Conservation (phyloP, 306 rosid genomes). For the Trichosanthes cucumerina region DNA sequence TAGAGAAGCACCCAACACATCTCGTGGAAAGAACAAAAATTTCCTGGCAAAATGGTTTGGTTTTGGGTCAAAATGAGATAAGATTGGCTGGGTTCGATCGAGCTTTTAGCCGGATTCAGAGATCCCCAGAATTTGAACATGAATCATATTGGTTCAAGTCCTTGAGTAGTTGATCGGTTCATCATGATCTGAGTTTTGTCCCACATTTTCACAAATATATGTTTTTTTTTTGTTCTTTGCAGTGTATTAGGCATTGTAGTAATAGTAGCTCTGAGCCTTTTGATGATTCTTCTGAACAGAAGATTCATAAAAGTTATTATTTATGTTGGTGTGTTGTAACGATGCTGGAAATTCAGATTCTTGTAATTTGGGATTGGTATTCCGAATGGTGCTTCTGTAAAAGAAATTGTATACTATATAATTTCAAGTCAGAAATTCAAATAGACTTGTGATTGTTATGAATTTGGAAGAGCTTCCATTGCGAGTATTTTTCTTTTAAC, state of each 20-base stretch:
- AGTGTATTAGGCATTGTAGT: not conserved
- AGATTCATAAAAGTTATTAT: not conserved
- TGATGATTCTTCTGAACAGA: not conserved
- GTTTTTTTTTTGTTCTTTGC: not conserved
- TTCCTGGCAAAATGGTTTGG: slow-evolving; percentile 78
- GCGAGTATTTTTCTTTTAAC: too few species aligned
- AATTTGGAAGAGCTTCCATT: too few species aligned
- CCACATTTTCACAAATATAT: not conserved
- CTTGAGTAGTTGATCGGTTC: not conserved
- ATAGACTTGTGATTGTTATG: too few species aligned
- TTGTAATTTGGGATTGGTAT: not conserved
- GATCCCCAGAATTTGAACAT: slow-evolving; percentile 11
- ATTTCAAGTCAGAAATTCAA: not conserved
- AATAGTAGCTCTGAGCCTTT: not conserved
- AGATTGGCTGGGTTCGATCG: not conserved
- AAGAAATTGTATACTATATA: not conserved
- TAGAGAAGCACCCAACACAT: slow-evolving; percentile 25
- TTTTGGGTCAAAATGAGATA: slow-evolving; percentile 61
- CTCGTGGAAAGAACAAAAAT: slow-evolving; percentile 54
- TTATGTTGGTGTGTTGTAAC: not conserved
- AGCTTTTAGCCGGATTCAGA: slow-evolving; percentile 28
- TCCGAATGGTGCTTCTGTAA: not conserved
- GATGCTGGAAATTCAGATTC: not conserved
- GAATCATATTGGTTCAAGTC: slow-evolving; percentile 3
- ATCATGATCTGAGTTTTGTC: not conserved